These are phyloP conservation scores for Talaromyces wortmannii DNA, from an alignment of 495 filamentous ascomycete genomes.

Conservation along the genomic window DNA sequence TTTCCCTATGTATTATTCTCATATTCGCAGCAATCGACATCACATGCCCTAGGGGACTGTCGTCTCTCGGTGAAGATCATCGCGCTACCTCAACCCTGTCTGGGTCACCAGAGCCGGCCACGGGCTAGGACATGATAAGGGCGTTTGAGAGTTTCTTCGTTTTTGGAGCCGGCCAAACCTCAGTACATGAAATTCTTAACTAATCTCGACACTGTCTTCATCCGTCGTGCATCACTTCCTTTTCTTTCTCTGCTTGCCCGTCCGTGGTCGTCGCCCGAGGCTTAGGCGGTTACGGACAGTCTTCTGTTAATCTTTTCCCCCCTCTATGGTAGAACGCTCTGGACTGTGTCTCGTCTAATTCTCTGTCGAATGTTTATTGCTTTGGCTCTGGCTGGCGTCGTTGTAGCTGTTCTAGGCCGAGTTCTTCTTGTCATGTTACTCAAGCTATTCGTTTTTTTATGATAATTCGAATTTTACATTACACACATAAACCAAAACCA, in stretches of 20 bases:
- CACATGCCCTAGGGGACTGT: neutral
- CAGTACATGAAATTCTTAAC: neutral
- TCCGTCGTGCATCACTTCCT: neutral
- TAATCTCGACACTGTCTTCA: neutral
- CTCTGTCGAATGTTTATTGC: conserved; percentile 1
- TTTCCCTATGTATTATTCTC: neutral
- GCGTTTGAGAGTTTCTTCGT: neutral
- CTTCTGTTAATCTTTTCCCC: neutral
- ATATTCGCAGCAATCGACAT: neutral
- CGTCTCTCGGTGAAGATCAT: neutral
- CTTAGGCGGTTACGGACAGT: neutral
- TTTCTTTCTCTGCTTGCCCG: neutral
- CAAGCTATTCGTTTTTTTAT: conserved; percentile 1
- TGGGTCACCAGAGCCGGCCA: neutral
- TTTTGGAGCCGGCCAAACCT: neutral
- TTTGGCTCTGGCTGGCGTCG: conserved; percentile 3
- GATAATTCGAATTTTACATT: neutral
- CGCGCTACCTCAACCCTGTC: neutral
- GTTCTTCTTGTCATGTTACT: conserved; percentile 6
- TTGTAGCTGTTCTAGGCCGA: conserved; percentile 2
- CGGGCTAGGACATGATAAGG: neutral
- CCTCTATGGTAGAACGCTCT: neutral
- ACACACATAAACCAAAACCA: too few species aligned
- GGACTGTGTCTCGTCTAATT: conserved; percentile 3
- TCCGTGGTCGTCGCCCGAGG: neutral